Evolutionary conservation across 176 grass and related monocot genomes (phyloP), one percentile per base, ranked within the genome.

Genomic region (Thalia dealbata): DNA sequence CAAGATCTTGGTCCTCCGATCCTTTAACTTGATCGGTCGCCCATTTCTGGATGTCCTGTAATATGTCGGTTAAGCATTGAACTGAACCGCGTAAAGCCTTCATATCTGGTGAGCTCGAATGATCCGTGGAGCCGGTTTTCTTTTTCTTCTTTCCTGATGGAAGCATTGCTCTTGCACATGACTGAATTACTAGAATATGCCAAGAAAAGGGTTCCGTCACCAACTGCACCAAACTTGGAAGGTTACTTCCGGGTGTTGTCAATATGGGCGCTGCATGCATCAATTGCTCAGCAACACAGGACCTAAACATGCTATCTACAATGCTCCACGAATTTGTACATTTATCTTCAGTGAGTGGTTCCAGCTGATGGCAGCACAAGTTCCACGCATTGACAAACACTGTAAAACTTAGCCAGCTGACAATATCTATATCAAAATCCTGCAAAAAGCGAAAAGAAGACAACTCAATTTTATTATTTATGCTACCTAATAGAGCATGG

Each of bases 311-410:
- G 65, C n/a, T 78, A 82, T 91, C 90, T 59, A 99, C 83, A 29
- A 87, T 78, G 23, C 74, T 73, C 95, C 95, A 99, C 32, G 87
- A 91, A 87, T 68, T 83, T 61, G 75, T 59, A 52, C 63, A 82
- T 30, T 64, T 16, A 2, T 82, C 81, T 69, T 55, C 69, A 50
- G 35, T 84, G 42, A 81, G 72, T 64, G 85, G 66, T 48, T 81
- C 70, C 1, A 75, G 51, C 14, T 86, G 73, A 14, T 54, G 82
- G 66, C 78, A 85, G 72, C 83, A 83, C 64, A 78, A 83, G 70
- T 91, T 99, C 90, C 86, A 91, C 32, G 95, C 90, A 81, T 99
- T 99, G 59, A 93, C 86, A 88, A 93, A 99, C 59, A 88, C 76
- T 52, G 90, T 71, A 63, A 99, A 99, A 73, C 44, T 93, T 71